Percentiles rank a stretch among this genome's conserved stretches.
Evolutionary conservation across 192 early-diverging fungal genomes (phyloP).

Genomic region (Ramicandelaber brevisporus): DNA sequence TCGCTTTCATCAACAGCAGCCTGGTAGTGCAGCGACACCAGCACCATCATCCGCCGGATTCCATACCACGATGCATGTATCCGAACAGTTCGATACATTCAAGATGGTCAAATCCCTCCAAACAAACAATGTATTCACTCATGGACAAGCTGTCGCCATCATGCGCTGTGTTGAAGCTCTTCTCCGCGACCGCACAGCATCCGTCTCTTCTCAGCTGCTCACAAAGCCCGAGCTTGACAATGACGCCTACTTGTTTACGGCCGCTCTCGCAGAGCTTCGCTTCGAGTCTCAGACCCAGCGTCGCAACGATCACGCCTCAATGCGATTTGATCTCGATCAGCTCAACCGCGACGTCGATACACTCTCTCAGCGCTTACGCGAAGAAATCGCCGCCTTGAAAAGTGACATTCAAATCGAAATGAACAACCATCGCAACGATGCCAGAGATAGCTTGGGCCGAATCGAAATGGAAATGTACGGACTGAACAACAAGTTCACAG

Average conservation of each 20-base stretch:
- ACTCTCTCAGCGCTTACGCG: slow-evolving; percentile 41
- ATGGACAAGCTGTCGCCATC: no score
- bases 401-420: slow-evolving; percentile 74
- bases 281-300: slow-evolving; percentile 48
- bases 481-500: slow-evolving; percentile 61
- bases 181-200: slow-evolving; percentile 11
- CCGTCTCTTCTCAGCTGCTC: slow-evolving; percentile 22
- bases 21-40: no score
- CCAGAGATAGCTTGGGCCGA: slow-evolving; percentile 44
- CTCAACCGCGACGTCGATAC: slow-evolving; percentile 60
- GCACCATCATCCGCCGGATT: no score
- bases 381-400: slow-evolving; percentile 49
- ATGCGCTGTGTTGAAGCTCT: neutral
- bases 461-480: slow-evolving; percentile 58
- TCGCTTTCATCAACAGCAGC: no score
- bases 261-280: slow-evolving; percentile 54
- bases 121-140: no score
- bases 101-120: no score
- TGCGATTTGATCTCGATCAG: slow-evolving; percentile 21
- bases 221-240: slow-evolving; percentile 62
- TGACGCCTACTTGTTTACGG: slow-evolving; percentile 58
- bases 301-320: slow-evolving; percentile 42
- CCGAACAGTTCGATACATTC: no score
- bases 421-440: slow-evolving; percentile 71
- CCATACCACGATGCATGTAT: no score